These are phyloP conservation scores for Rhazya stricta DNA, from an alignment of 257 asterid genomes.

Conservation along the genomic window DNA sequence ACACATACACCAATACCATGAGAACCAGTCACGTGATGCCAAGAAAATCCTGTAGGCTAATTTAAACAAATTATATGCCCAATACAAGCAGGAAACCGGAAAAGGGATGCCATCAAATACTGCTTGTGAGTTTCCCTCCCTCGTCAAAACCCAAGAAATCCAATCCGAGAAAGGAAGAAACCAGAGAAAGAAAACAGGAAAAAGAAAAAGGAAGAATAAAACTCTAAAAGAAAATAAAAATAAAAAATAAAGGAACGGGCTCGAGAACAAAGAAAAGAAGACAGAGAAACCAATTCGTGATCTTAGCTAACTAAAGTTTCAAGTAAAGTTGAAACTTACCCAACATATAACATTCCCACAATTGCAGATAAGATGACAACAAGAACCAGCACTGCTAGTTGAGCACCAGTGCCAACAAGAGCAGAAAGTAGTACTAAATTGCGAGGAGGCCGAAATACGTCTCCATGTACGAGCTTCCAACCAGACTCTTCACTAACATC, in stretches of 20 bases:
- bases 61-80: background rate
- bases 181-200: background rate
- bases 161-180: background rate
- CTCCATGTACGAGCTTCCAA: constrained; percentile 70
- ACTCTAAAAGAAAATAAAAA: too few species aligned
- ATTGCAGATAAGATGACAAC: constrained; percentile 51
- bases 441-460: constrained; percentile 50
- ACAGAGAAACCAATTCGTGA: background rate
- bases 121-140: background rate
- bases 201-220: background rate
- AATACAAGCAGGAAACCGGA: background rate
- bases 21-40: constrained; percentile 2
- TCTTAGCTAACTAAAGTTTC: background rate
- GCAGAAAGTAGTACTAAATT: constrained; percentile 48
- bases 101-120: background rate
- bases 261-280: background rate
- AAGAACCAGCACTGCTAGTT: constrained; percentile 52
- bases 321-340: constrained; percentile 36
- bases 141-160: background rate
- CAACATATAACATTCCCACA: constrained; percentile 56
- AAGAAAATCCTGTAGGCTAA: background rate
- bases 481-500: constrained; percentile 68
- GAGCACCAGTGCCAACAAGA: constrained; percentile 61
- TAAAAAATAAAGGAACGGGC: background rate
- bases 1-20: constrained; percentile 11